Base-by-base conservation (phyloP, 352 stramenopile genomes). In the Globisporangium middletonii region DNA sequence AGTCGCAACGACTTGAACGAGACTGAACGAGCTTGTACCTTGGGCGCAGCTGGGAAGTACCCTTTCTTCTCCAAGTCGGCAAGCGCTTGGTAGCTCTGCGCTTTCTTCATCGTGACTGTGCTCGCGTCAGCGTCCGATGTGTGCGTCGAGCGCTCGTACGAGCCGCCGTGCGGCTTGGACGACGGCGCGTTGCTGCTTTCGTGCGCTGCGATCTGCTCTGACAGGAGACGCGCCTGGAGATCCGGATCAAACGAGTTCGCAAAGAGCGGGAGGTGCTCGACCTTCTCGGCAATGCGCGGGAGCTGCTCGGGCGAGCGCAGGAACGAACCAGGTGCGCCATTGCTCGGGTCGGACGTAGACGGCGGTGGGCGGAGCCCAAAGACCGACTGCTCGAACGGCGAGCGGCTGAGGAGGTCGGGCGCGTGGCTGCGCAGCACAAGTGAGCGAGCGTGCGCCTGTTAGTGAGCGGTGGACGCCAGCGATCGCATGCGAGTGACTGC, bases 61-160 rank as follows among this genome's bases (percentile, higher is more conserved):
- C 81, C 79, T 37, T 86, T 87, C 67, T 92, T 92, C 63, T 94
- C 84, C 26, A 94, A 59, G 38, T 92, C 81, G n/a, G 82, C 82
- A 18, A 94, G 63, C 8, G 72, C 81, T 65, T 92, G 81, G 54
- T 91, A 86, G 56, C 82, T 92, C 33, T 73, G 65, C 46, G 82
- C 78, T 58, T 91, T 92, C 62, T 88, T 91, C 58, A 94, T 92
- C 33, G 60, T 60, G 44, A 76, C 62, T 44, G 70, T 48, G 6
- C 16, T 77, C 19, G 54, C 56, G 51, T 65, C 50, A 1, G 23
- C 35, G 55, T 30, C 47, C 15, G 7, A 23, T 47, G 47, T 54
- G 26, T 27, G 73, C 59, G 61, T 60, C 13, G 55, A 55, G 27
- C 65, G 60, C 53, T 86, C 79, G 63, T 83, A 88, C 8, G 83